These are phyloP conservation scores for Eragrostis curvula DNA, from an alignment of 176 grass and related monocot species.

Conservation along the genomic window DNA sequence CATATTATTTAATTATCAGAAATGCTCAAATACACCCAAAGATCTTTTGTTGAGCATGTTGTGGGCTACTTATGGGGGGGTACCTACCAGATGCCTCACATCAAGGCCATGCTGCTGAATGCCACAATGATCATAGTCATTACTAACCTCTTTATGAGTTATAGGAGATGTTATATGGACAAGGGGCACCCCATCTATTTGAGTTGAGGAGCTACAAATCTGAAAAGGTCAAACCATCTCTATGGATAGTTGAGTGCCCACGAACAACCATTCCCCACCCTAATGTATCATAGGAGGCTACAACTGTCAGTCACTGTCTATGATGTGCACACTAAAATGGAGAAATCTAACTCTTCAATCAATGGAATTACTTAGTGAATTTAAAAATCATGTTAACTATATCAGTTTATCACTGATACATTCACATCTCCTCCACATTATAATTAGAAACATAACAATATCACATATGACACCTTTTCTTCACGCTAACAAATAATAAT, in stretches of 20 bases:
- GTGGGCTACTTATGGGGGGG: neutral
- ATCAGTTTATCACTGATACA: neutral
- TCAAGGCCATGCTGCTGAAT: neutral
- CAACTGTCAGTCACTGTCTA: too few species aligned
- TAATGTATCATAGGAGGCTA: too few species aligned
- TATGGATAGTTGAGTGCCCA: too few species aligned
- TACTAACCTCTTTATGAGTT: neutral
- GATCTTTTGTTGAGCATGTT: conserved; percentile 3
- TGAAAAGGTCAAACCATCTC: too few species aligned
- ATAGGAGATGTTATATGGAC: neutral
- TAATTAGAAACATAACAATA: conserved; percentile 18
- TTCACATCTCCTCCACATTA: neutral
- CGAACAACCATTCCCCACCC: too few species aligned
- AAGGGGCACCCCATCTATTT: neutral
- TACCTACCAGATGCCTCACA: neutral
- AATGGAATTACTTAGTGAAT: neutral
- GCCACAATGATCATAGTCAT: neutral
- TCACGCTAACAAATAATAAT: neutral
- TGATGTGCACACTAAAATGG: too few species aligned
- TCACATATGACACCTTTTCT: neutral
- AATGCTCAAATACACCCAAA: neutral
- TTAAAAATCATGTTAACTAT: neutral
- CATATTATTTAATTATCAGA: neutral
- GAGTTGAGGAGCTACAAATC: neutral
- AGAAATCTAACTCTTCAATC: too few species aligned